These are phyloP conservation scores for Alloascoidea africana DNA, from an alignment of 805 yeast genomes.

Conservation along the genomic window DNA sequence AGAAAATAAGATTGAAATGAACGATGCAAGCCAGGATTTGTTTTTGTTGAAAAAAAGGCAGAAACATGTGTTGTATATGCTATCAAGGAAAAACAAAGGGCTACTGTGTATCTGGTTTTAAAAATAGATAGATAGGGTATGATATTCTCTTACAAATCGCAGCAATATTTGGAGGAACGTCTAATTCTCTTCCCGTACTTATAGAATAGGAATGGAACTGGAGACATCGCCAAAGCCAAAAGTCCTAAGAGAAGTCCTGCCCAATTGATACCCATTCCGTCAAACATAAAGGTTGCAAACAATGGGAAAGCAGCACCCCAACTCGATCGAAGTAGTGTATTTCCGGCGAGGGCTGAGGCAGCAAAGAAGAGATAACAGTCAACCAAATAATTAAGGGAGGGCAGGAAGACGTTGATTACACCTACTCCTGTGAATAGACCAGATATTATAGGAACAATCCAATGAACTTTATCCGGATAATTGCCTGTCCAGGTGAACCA, in stretches of 20 bases:
- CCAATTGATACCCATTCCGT: constrained; percentile 57
- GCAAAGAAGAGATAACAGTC: constrained; percentile 59
- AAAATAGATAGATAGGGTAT: too few species aligned
- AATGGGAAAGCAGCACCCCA: constrained; percentile 63
- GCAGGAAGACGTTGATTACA: constrained; percentile 48
- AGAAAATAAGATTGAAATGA: too few species aligned
- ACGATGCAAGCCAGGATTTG: too few species aligned
- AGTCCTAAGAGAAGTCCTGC: constrained; percentile 62
- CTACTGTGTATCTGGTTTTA: too few species aligned
- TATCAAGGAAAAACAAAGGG: too few species aligned
- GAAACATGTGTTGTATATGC: too few species aligned
- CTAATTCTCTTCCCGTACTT: constrained; percentile 43
- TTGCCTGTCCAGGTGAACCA: constrained; percentile 76
- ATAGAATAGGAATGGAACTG: constrained; percentile 56
- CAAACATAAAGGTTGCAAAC: constrained; percentile 59
- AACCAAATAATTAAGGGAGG: constrained; percentile 56
- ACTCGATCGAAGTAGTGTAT: constrained; percentile 51
- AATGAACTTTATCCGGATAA: constrained; percentile 44
- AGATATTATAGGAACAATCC: constrained; percentile 85
- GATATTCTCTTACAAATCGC: too few species aligned
- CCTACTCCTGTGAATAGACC: constrained; percentile 57
- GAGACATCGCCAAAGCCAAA: constrained; percentile 37
- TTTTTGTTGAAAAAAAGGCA: too few species aligned
- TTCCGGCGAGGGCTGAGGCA: constrained; percentile 68
- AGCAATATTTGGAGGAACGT: constrained; percentile 37